Evolutionary conservation across 2,329 filamentous ascomycete genomes (phyloP), one percentile per base, ranked within the genome.

Genomic region (Furcasterigmium sp.): DNA sequence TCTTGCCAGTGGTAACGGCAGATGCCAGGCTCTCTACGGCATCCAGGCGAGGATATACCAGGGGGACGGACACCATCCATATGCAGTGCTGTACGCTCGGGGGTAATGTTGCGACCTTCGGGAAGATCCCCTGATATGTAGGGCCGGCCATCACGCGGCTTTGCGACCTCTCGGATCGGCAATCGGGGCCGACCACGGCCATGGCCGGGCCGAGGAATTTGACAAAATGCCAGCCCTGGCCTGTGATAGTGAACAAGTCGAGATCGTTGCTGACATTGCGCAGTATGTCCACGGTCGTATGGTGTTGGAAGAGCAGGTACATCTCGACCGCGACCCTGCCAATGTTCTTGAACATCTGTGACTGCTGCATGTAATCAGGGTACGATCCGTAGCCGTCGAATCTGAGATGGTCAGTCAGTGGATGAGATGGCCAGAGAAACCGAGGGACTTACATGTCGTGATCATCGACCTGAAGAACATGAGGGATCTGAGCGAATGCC

Each of bases 311-410:
- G 8, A 98, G 78, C 28, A 98, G 76, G 60, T 97, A 98, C 91
- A 96, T 96, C 53, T 97, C 90, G 43, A 94, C 91, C 18, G 90
- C 93, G 48, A 98, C 84, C 29, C 93, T 82, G 19, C 93, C 93
- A 57, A 97, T 95, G 59, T 97, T 97, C 68, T 95, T 96, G 73
- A 98, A 97, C 69, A 97, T 90, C 51, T 95, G 85, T 15, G 90
- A 96, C 52, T 87, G 87, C 60, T 98, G 93, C 91, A 98, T 97
- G 61, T 97, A 94, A 49, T 95, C 90, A 0, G 93, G 93, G 57
- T 97, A 98, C 2, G 90, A 95, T 23, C 93, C 93, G 55, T 93
- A 98, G 20, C 93, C 93, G 58, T 98, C 93, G 54, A 98, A 98
- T 46, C 89, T 95, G 49, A 17, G 3, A 17, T 28, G 17, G 39